Evolutionary conservation across 2,329 filamentous ascomycete species (phyloP), one percentile per base, ranked within the genome.

Genomic region (Penicillium verrucosum): DNA sequence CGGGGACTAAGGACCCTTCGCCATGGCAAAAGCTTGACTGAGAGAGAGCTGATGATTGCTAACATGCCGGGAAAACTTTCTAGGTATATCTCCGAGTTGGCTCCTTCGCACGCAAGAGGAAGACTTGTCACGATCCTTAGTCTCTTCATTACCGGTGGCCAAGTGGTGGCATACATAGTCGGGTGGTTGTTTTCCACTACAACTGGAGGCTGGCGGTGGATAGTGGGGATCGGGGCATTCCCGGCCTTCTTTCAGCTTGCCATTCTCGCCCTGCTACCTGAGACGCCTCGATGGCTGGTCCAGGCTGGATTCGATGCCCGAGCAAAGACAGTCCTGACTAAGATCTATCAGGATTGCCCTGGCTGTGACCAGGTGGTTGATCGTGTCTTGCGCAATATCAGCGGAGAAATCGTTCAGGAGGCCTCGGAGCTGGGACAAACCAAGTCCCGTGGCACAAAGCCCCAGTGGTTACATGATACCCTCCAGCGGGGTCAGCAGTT

Each of bases 211-310:
- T 97, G 93, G 92, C 81, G 91, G 48, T 95, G 89, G 87, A 92
- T 96, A 84, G 92, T 97, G 0, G 92, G 92, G 0, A 74, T 97
- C 0, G 93, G 92, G 0, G 89, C 89, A 9, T 60, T 88, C 27
- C 93, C 93, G 0, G 92, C 92, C 0, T 72, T 83, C 0, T 54
- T 92, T 4, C 93, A 97, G 71, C 82, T 85, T 5, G 70, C 80
- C 0, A 76, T 95, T 53, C 76, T 97, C 57, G 65, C 85, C 2
- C 79, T 85, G 50, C 88, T 96, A 83, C 92, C 92, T 0, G 93
- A 97, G 75, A 95, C 90, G 12, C 93, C 93, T 34, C 82, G 93
- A 25, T 97, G 90, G 88, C 80, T 97, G 23, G 86, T 96, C 21
- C 87, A 86, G 70, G 84, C 81, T 3, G 88, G 86, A 1, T 79